Percentiles rank a stretch among this genome's conserved stretches.
phyloP scores from a whole-genome alignment of 352 stramenopile genomes.

The Vaucheria bursata region DNA sequence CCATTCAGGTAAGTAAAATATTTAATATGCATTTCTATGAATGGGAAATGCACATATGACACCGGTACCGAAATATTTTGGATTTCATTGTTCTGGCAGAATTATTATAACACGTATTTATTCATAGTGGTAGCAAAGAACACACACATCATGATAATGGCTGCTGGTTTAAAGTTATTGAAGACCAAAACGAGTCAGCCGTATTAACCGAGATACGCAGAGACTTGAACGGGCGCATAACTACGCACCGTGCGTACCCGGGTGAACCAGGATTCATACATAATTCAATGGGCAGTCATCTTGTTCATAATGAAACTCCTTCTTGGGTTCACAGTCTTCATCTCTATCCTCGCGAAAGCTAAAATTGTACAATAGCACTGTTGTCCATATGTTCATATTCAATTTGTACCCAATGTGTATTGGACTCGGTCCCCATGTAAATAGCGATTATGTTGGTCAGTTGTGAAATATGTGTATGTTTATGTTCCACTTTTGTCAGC shows the following conservation, averaged over 20 bases:
- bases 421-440: no score
- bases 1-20: conserved; percentile 8
- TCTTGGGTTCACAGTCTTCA: conserved; percentile 2
- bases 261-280: conserved; percentile 7
- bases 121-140: background rate
- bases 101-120: no score
- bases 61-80: no score
- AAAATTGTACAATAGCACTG: no score
- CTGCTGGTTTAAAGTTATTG: conserved; percentile 15
- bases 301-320: background rate
- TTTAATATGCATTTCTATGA: no score
- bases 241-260: background rate
- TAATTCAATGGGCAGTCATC: conserved; percentile 1
- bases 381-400: no score
- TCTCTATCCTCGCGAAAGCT: background rate
- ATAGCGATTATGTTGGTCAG: no score
- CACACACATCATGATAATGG: background rate
- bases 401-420: no score
- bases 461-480: no score
- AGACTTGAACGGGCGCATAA: background rate
- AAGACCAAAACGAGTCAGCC: background rate
- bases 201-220: background rate
- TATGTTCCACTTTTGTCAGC: no score
- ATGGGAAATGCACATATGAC: no score
- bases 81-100: no score